Base-by-base conservation (phyloP, 352 stramenopile genomes). In the Phytophthora colocasiae region DNA sequence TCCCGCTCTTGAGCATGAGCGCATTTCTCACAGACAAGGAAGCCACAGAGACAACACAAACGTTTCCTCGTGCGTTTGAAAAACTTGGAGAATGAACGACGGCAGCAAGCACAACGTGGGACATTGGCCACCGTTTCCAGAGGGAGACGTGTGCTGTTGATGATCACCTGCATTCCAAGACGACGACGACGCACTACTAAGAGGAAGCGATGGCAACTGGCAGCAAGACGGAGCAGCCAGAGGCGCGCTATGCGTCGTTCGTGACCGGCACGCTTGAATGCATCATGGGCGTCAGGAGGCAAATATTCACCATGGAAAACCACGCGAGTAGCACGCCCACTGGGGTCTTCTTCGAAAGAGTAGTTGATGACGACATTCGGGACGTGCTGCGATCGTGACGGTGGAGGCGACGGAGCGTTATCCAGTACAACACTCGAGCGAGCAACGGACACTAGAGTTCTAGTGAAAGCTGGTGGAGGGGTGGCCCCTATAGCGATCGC, bases 1-100 rank as follows among this genome's bases (percentile, higher is more conserved):
- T 81, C 66, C 7, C 78, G 65, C 39, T 84, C 63, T 65, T 85
- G 75, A 26, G 58, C 65, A 11, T 72, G 57, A 0, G 75, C 80
- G 46, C 78, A 88, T 45, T 76, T 79, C 19, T 84, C 69, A 40
- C 79, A 88, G 3, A 85, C 77, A 36, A 84, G 66, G 49, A 80
- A 85, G n/a, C 74, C 77, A 26, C 79, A 88, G 17, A 81, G 32
- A 63, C 70, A 73, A 47, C 79, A 88, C 22, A 83, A 51, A 0
- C 66, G 55, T 66, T 71, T 82, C 27, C 56, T 64, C 27, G 60
- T 56, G 31, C 65, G 70, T 17, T 68, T 69, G 46, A 78, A 69
- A 15, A 68, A 63, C 22, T 51, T 73, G 3, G 66, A 73, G 36
- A 85, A 81, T 3, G 74, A 79, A 9, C 71, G 62, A 44, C 61